These are phyloP conservation scores for Mitragyna speciosa DNA, from an alignment of 257 asterid species.

Conservation along the genomic window DNA sequence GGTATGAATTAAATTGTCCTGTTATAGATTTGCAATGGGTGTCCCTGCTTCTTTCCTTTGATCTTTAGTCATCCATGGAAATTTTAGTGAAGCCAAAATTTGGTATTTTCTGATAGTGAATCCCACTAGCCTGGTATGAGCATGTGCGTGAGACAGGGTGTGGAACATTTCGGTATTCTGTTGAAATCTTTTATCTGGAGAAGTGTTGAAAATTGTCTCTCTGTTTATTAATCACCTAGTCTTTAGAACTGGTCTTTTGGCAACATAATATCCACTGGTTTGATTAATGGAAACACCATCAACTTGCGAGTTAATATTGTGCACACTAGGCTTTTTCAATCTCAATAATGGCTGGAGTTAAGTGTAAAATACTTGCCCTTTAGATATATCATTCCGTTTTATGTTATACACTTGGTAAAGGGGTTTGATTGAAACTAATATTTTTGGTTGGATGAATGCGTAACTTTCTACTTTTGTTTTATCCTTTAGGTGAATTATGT, in stretches of 20 bases:
- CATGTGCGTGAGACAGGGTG: neutral
- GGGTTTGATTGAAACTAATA: neutral
- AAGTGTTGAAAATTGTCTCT: too few species aligned
- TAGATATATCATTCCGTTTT: neutral
- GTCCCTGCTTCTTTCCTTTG: neutral
- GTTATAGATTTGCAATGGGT: neutral
- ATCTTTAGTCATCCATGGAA: neutral
- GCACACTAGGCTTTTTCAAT: slow-evolving; percentile 7
- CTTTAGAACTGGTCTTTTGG: neutral
- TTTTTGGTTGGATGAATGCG: neutral
- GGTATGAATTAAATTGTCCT: slow-evolving; percentile 35
- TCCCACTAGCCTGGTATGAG: neutral
- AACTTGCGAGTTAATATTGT: slow-evolving; percentile 1
- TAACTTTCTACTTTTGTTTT: neutral
- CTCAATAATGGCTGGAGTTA: neutral
- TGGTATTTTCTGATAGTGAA: neutral
- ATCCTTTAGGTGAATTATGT: neutral
- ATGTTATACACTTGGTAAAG: neutral
- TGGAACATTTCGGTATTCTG: neutral
- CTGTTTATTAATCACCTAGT: neutral
- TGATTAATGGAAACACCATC: neutral
- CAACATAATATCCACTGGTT: neutral
- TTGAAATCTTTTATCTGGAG: neutral
- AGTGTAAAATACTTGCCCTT: neutral
- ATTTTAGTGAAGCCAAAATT: neutral